phyloP scores from a whole-genome alignment of 2,329 filamentous ascomycete species.

The Iodosphaeria phyllophila region DNA sequence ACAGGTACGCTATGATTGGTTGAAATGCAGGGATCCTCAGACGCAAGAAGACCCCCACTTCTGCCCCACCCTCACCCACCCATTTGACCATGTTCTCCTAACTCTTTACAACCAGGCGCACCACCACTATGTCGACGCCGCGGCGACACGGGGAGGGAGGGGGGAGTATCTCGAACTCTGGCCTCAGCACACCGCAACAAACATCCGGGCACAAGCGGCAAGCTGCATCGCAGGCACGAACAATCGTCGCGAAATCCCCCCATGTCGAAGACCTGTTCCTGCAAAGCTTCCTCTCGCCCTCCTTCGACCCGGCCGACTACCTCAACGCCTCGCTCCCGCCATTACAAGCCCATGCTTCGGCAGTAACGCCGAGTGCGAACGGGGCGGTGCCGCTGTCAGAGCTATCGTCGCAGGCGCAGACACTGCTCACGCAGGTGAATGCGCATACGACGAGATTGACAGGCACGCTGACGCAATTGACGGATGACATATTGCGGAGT shows the following conservation, averaged over 20 bases:
- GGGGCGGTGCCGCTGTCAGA: conserved; percentile 45
- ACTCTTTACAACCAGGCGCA: no score
- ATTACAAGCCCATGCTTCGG: conserved; percentile 27
- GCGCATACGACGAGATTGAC: conserved; percentile 74
- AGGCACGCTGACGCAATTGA: conserved; percentile 66
- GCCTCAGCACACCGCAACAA: no score
- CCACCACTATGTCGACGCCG: no score
- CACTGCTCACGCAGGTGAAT: conserved; percentile 71
- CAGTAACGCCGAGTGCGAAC: conserved; percentile 13
- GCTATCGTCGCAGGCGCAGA: conserved; percentile 63
- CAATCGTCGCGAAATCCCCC: conserved; percentile 29
- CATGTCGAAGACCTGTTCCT: conserved; percentile 57
- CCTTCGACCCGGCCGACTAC: conserved; percentile 72
- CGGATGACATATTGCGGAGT: conserved; percentile 84
- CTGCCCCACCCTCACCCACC: no score
- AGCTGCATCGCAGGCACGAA: conserved; percentile 14
- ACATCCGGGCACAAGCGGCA: conserved; percentile 24
- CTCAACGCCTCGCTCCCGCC: conserved; percentile 65
- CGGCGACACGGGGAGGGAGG: no score
- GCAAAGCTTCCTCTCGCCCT: conserved; percentile 52
- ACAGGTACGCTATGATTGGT: no score
- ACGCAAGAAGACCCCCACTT: no score
- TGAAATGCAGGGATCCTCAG: no score
- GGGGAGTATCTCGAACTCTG: conserved; percentile 14
- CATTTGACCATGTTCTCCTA: no score